Evolutionary conservation across 2,329 filamentous ascomycete species (phyloP), one percentile per base, ranked within the genome.

Genomic region (Monilinia vaccinii-corymbosi): DNA sequence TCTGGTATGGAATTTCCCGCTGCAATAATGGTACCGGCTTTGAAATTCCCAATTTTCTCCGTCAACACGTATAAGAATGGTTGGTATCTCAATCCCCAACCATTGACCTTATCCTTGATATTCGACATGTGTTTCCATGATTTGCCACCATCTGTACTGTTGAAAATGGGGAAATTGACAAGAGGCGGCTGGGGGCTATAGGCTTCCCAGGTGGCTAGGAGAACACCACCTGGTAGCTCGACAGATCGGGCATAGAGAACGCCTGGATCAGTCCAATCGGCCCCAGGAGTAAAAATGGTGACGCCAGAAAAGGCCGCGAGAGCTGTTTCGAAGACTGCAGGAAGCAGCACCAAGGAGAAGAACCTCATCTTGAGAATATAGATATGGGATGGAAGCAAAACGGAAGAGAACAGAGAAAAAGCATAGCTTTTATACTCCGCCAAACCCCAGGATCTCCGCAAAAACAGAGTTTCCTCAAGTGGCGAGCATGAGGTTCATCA

Each of bases 31-130:
- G 86, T 89, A 2, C 86, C 87, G 4, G 78, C 79, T 1, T 77
- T 73, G 68, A 79, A 88, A 1, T 77, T 75, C 21, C 80, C 86
- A 53, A 89, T 75, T 4, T 73, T 70, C 46, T 79, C 74, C 0
- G 83, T 80, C 3, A 90, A 78, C 64, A 83, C 78, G 67, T 87
- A 88, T 16, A 90, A 75, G 70, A 82, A 81, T 0, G 87, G 87
- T 67, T 90, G 87, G 67, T 88, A 88, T 34, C 84, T 79, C 58
- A 88, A 71, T 23, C 87, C 87, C 75, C 81, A 84, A 46, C 79
- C 79, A 64, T 87, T 85, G 34, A 80, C 81, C 52, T 80, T 77
- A 69, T 90, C 87, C 16, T 81, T 75, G 11, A 89, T 81, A 18
- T 78, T 77, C 5, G 84, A 82, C 53, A 87, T 75, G 68, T 86